Percentiles rank a stretch among this genome's conserved stretches.
Evolutionary conservation across 805 yeast species (phyloP).

Genomic region (Vanderwaltozyma polyspora): DNA sequence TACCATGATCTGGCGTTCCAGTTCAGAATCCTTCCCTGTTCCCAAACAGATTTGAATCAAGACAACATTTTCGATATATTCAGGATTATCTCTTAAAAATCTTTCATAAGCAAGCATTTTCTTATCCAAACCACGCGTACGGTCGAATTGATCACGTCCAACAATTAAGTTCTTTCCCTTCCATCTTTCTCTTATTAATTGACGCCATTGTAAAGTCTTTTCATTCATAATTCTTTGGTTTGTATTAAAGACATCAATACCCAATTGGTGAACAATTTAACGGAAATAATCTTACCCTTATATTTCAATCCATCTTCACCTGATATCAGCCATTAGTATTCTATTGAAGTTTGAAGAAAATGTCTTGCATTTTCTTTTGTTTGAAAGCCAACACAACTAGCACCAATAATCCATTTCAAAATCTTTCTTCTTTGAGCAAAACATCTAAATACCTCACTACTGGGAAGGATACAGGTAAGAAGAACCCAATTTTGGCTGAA

Average conservation of each 20-base stretch:
- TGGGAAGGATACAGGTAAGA: constrained; percentile 92
- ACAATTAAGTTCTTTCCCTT: constrained; percentile 55
- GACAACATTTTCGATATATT: constrained; percentile 54
- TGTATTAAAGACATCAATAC: constrained; percentile 61
- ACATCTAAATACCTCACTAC: constrained; percentile 89
- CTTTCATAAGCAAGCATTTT: constrained; percentile 79
- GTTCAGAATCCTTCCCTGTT: constrained; percentile 43
- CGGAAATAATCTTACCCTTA: constrained; percentile 45
- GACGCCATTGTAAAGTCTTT: constrained; percentile 54
- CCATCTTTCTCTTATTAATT: constrained; percentile 73
- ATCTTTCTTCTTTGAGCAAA: constrained; percentile 75
- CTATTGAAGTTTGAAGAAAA: constrained; percentile 82
- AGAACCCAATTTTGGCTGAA: constrained; percentile 79
- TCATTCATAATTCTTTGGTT: constrained; percentile 34
- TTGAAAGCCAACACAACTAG: constrained; percentile 81
- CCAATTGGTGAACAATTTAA: constrained; percentile 60
- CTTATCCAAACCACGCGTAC: constrained; percentile 77
- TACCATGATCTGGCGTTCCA: constrained; percentile 61
- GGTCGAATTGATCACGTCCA: constrained; percentile 80
- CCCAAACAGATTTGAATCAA: constrained; percentile 74
- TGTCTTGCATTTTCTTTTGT: constrained; percentile 90
- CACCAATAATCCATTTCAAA: constrained; percentile 76
- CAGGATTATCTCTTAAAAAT: constrained; percentile 63
- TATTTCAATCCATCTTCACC: constrained; percentile 43
- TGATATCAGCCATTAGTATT: constrained; percentile 72